Evolutionary conservation across 352 stramenopile species (phyloP), one percentile per base, ranked within the genome.

Genomic region (Phytophthora agathidicida): DNA sequence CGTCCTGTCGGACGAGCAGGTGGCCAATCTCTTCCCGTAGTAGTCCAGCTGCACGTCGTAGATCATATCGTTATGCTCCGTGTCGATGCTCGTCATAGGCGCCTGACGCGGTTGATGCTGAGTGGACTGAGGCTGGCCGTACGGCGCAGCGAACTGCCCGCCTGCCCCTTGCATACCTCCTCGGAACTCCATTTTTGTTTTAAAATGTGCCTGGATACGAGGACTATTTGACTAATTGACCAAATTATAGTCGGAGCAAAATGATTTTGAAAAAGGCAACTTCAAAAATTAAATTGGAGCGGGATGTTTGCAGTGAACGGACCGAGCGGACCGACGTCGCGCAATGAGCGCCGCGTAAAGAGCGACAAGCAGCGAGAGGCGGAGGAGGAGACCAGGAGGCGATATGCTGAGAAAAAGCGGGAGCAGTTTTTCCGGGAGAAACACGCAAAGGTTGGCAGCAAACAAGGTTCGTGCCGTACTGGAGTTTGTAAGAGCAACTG

Each of bases 31-130:
- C 55, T 94, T 93, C 59, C 85, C 83, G 56, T 96, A 93, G 59
- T 94, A 96, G 53, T 96, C 85, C 53, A 96, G 73, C 67, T 96
- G 86, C 27, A 94, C 92, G 68, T 96, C 87, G 63, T 92, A 88
- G 53, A 96, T 88, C 81, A 93, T 93, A 68, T 93, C 87, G 30
- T 89, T 91, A 64, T 96, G 87, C 58, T 94, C 84, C 47, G 85
- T 96, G 65, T 94, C 84, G 36, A 96, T 87, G 44, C 80, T 91
- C 23, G 68, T 59, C 41, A 82, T 49, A 6, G 84, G 78, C 20
- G 65, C 42, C n/a, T 80, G 60, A 7, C 74, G 78, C 37, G 45
- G 45, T 33, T 73, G 60, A 19, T 71, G 63, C 14, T 61, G 33
- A 19, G 50, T 50, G 27, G 9, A 16, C 5, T 69, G 52, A 17